Percentiles rank a stretch among this genome's conserved stretches.
Evolutionary conservation across 257 asterid species (phyloP).

Genomic region (Orobanche coerulescens): DNA sequence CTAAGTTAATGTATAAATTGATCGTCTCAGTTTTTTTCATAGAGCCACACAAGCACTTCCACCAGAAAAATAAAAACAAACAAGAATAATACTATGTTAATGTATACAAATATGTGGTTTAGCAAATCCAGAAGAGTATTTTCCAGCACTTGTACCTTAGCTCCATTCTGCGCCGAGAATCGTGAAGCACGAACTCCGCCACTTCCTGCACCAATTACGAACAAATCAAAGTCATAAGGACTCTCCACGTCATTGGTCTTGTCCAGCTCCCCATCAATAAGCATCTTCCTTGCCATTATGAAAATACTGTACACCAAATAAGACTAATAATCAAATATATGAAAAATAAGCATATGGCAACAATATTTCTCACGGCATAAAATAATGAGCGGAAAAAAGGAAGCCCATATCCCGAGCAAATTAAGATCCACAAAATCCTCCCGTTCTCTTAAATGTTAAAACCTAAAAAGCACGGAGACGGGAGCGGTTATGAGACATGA

Average conservation of each 20-base stretch:
- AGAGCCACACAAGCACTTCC: not conserved
- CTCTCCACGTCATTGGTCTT: constrained; percentile 35
- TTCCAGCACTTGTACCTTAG: constrained; percentile 48
- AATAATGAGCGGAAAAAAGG: not conserved
- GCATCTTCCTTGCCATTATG: constrained; percentile 90
- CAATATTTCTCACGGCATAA: constrained; percentile 4
- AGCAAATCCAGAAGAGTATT: not conserved
- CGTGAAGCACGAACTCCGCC: constrained; percentile 96
- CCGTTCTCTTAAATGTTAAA: not conserved
- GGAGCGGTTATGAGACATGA: too few relatives aligned
- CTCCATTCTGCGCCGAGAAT: constrained; percentile 87
- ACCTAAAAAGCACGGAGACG: too few relatives aligned
- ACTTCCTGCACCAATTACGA: constrained; percentile 97
- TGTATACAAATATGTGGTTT: not conserved
- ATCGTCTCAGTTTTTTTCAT: too few relatives aligned
- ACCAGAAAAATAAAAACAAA: not conserved
- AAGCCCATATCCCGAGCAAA: constrained; percentile 15
- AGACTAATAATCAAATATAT: constrained; percentile 16
- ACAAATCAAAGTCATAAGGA: constrained; percentile 77
- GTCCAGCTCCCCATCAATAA: constrained; percentile 60
- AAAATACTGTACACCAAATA: constrained; percentile 29
- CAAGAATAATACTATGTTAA: not conserved
- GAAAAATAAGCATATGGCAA: not conserved
- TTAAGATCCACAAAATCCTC: not conserved
- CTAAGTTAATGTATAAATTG: not conserved